phyloP scores from a whole-genome alignment of 192 early-diverging fungal genomes.

The Coemansia sp. region DNA sequence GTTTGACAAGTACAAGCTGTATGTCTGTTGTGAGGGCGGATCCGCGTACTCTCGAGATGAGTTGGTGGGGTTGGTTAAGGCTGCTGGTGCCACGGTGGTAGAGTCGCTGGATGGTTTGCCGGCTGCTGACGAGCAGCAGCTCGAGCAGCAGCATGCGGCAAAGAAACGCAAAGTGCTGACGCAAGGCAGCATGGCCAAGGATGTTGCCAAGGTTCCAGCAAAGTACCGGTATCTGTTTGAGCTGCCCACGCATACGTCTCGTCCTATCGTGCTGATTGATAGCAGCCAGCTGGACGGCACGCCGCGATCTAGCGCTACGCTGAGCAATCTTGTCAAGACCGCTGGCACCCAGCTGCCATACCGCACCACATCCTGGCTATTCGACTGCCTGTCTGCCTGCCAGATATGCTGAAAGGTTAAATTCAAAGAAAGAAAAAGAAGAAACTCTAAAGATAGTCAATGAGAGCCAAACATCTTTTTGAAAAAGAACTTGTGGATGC shows the following conservation, averaged over 20 bases:
- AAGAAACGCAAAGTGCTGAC: neutral
- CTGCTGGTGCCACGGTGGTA: slow-evolving; percentile 18
- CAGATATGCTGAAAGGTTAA: slow-evolving; percentile 8
- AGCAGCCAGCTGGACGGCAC: slow-evolving; percentile 11
- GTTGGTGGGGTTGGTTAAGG: slow-evolving; percentile 13
- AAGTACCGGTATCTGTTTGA: slow-evolving; percentile 30
- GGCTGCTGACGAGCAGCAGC: neutral
- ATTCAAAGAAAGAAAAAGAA: neutral
- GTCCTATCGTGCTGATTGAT: slow-evolving; percentile 23
- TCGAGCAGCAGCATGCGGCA: slow-evolving; percentile 2
- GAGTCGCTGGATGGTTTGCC: slow-evolving; percentile 1
- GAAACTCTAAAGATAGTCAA: slow-evolving; percentile 21
- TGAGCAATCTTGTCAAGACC: slow-evolving; percentile 10
- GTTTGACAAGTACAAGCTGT: slow-evolving; percentile 1
- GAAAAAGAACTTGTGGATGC: slow-evolving; percentile 42
- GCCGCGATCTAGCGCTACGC: slow-evolving; percentile 1
- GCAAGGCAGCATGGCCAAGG: slow-evolving; percentile 7
- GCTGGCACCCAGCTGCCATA: slow-evolving; percentile 19
- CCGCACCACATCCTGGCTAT: slow-evolving; percentile 42
- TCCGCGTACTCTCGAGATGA: slow-evolving; percentile 19
- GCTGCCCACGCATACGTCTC: slow-evolving; percentile 3
- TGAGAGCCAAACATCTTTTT: slow-evolving; percentile 54
- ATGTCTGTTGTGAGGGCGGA: slow-evolving; percentile 1
- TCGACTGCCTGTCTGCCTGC: slow-evolving; percentile 46
- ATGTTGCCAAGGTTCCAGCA: slow-evolving; percentile 10